Evolutionary conservation across 2,329 filamentous ascomycete species (phyloP), one percentile per base, ranked within the genome.

Genomic region (Botryotinia narcissicola): DNA sequence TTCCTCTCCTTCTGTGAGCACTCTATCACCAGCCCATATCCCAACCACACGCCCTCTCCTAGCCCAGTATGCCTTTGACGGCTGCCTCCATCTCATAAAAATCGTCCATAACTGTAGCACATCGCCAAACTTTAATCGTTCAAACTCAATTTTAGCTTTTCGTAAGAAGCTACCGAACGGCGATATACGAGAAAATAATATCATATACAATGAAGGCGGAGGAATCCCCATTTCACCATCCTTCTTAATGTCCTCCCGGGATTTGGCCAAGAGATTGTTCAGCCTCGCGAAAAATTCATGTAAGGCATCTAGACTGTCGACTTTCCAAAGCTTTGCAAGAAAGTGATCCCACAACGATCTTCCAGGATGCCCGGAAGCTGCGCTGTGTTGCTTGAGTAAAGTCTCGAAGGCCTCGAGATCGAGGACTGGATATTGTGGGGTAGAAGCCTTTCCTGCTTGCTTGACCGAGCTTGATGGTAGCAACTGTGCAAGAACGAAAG

Each of bases 311-410:
- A 97, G 87, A 32, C 92, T 95, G 80, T 95, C 90, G 76, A 98
- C 89, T 25, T 87, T 86, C 95, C 96, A 98, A 37, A 98, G 84
- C 75, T 90, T 91, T 72, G 89, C 88, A 20, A 98, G 86, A 73
- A 98, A 93, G 3, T 92, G 84, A 80, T 98, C 94, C 90, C 95
- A 96, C n/a, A 98, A 83, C n/a, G 88, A 91, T 66, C 92, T 88
- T 4, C 94, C 94, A 0, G 94, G 92, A 73, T 93, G 84, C 54
- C 86, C 86, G 78, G 85, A 84, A 40, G 86, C 82, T 42, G 88
- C 85, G 9, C 86, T 84, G 76, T 87, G 85, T 42, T 85, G 83
- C 32, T 81, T 80, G 25, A 91, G 85, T n/a, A 90, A 82, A 72
- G 84, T 84, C 80, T 91, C 88, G 75, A 91, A 91, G 75, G 88